Base-by-base conservation (phyloP, 306 rosid species). In the Elaeagnus macrophylla region DNA sequence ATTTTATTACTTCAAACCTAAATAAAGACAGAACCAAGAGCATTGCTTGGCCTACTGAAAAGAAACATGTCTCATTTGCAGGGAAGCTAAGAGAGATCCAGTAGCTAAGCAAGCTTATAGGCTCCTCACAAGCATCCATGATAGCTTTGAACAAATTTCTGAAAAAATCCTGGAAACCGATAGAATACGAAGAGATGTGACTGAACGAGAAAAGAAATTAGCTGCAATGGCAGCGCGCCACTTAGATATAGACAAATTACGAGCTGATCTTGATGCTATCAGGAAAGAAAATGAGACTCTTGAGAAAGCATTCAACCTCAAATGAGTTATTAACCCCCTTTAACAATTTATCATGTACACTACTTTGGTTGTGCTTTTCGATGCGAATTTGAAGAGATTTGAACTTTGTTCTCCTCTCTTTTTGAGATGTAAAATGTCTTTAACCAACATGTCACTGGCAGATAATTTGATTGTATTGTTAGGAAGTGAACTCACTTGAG, bases 21-120 rank as follows among this genome's bases (percentile, higher is more conserved):
- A 45, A 8, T 7, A 5, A 45, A 45, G 10, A 41, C 46, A 45
- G 1, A 1, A 13, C 19, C 5, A 25, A 25, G 32, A 25, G 32
- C 32, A 17, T 39, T 38, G 41, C 18, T 56, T 56, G 12, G 36
- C 57, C 15, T 14, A 47, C 70, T 56, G 37, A 65, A 56, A 11
- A 12, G 48, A 47, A 39, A 16, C 53, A 32, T 54, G 25, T 41
- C 19, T 66, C 44, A 47, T 18, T 18, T 71, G 64, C 82, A 90
- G 97, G 81, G 95, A 90, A 78, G 94, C 80, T 37, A 86, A 82
- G 84, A 90, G 83, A 57, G 91, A 86, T 40, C 67, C 79, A 36
- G 68, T 73, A 7, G 97, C 86, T 13, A 65, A 46, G 57, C 89
- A 80, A 68, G 89, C 81, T 51, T 83, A 87, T 64, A 80, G 76